Base-by-base conservation (phyloP, 257 asterid genomes). In the Solanum microdontum region DNA sequence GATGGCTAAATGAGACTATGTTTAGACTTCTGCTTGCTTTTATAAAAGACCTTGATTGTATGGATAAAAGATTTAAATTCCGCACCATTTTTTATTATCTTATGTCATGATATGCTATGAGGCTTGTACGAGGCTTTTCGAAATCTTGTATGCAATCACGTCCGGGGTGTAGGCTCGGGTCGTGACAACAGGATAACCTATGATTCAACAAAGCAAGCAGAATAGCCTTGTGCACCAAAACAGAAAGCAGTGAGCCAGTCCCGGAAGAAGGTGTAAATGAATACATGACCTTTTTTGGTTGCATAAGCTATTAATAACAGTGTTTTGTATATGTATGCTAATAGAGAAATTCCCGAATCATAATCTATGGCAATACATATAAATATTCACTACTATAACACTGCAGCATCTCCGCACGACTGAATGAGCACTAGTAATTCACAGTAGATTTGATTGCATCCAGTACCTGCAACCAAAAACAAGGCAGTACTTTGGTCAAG, bases 371-470 rank as follows among this genome's bases (percentile, higher is more conserved):
- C 11, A 82, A 79, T 43, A 10, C 66, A 43, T 40, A 77, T 24
- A 40, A 33, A 33, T 36, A 14, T 79, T 24, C 17, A 32, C 62
- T 28, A 19, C 32, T 24, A 43, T 26, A 26, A 15, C 39, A 79
- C 33, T 26, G 17, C 62, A 79, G 39, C 19, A 34, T 80, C 40
- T 28, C 30, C 17, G 1, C 68, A 80, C 55, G 10, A 45, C 26
- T 75, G 80, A 39, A 37, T 24, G 45, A 36, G 45, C 77, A 33
- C 86, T 94, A 96, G 91, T 92, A 95, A 21, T 92, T 92, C 6
- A 94, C 94, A 0, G 99, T 94, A 33, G 96, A 90, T 89, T 93
- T 97, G 91, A 97, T 95, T 24, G 99, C 99, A 64, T 97, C 99
- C 92, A 97, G 70, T 89, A 97, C 91, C 99, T 97, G 95, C 91